These are phyloP conservation scores for Pichia paraexigua DNA, from an alignment of 805 yeast species.

Conservation along the genomic window DNA sequence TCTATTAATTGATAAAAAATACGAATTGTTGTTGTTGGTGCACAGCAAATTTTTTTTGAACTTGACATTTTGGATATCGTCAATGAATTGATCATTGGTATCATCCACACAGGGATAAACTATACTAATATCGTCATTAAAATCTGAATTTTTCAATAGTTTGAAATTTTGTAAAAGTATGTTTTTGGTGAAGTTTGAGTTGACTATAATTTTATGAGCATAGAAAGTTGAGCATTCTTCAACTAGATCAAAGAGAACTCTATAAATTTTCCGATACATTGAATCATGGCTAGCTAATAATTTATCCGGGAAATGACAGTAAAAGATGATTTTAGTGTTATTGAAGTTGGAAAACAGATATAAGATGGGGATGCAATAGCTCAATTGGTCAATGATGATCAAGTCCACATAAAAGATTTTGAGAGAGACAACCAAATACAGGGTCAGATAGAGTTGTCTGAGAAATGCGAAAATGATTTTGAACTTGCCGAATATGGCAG, in stretches of 20 bases:
- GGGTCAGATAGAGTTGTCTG: slow-evolving; percentile 66
- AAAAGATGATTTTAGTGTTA: slow-evolving; percentile 58
- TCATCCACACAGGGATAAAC: slow-evolving; percentile 82
- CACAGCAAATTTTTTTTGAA: too few species aligned
- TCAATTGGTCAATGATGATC: slow-evolving; percentile 80
- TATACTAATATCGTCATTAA: slow-evolving; percentile 38
- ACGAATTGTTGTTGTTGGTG: too few species aligned
- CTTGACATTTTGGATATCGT: slow-evolving; percentile 6
- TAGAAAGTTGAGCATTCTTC: slow-evolving; percentile 75
- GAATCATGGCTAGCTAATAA: slow-evolving; percentile 55
- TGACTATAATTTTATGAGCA: slow-evolving; percentile 79
- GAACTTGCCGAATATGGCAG: slow-evolving; percentile 54
- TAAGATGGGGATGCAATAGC: slow-evolving; percentile 74
- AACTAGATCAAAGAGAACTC: slow-evolving; percentile 74
- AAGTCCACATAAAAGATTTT: slow-evolving; percentile 51
- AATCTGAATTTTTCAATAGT: slow-evolving; percentile 18
- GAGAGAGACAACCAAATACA: slow-evolving; percentile 38
- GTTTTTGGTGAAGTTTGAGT: slow-evolving; percentile 72
- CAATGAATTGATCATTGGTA: slow-evolving; percentile 1
- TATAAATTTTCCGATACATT: slow-evolving; percentile 51
- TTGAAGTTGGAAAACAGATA: slow-evolving; percentile 30
- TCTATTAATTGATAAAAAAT: slow-evolving; percentile 73
- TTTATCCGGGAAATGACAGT: slow-evolving; percentile 96
- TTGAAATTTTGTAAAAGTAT: slow-evolving; percentile 62
- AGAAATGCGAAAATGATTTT: slow-evolving; percentile 76